Evolutionary conservation across 2,329 filamentous ascomycete species (phyloP), one percentile per base, ranked within the genome.

Genomic region (Plectosphaerella plurivora): DNA sequence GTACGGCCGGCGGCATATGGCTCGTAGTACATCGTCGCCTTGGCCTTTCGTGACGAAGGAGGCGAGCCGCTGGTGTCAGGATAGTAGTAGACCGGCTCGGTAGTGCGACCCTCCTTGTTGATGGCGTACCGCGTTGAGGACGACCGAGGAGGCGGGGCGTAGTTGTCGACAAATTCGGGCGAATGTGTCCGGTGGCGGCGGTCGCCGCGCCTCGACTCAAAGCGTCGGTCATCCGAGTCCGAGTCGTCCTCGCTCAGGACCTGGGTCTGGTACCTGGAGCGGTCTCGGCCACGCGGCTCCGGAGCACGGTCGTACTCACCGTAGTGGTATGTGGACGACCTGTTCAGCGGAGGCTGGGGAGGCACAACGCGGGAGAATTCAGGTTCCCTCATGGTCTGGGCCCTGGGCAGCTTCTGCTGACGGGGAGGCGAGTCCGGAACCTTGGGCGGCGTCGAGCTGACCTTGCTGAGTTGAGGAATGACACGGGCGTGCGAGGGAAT

Each of bases 261-360:
- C 53, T 74, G 71, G 6, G 71, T 28, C 8, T 72, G 66, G 58
- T 65, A 57, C 45, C 66, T 67, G 11, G 68, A 70, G 15, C 71
- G 70, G 28, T 61, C 61, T 24, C 71, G 71, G 8, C 71, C 71
- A 5, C 70, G 69, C 6, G 61, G 55, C 10, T 66, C 62, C 2
- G 55, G 28, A 14, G 25, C 35, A 3, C 35, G 35, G 14, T 39
- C 35, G 15, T 49, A 39, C 3, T 53, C 20, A 2, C 66, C 64
- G 45, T 63, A 63, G 37, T 61, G 62, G 48, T 63, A 73, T 0
- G 70, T 73, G 47, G 70, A 59, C 3, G 71, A 54, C 39, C 71
- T 62, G 10, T 60, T 39, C 4, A 69, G 57, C n/a, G 42, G 24
- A 12, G 53, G 14, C 4, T 41, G 47, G 5, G 52, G 55, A 1